A percentile compares a stretch with the other conserved stretches of the same genome.
These are phyloP conservation scores for Poa annua DNA, from an alignment of 176 grass and related monocot genomes.

Conservation along the genomic window DNA sequence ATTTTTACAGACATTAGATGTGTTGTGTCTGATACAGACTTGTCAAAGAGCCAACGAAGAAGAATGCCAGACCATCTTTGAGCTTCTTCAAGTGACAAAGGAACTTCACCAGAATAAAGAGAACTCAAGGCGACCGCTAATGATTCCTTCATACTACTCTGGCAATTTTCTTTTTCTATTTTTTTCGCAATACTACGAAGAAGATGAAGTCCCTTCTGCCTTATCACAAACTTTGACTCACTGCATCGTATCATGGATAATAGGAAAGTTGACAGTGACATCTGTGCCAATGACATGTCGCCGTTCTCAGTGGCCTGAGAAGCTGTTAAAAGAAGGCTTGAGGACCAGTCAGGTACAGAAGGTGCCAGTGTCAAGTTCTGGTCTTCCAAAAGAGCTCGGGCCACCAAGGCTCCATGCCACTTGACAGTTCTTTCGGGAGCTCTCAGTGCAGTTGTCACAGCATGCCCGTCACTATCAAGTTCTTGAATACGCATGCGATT, in stretches of 20 bases:
- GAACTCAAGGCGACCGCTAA: conserved; percentile 70
- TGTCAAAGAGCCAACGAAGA: conserved; percentile 83
- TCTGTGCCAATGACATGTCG: conserved; percentile 74
- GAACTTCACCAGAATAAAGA: conserved; percentile 79
- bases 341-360: conserved; percentile 86
- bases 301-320: conserved; percentile 77
- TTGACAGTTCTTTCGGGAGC: conserved; percentile 95
- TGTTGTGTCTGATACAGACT: conserved; percentile 74
- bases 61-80: conserved; percentile 95
- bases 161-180: conserved; percentile 69
- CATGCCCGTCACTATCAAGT: conserved; percentile 80
- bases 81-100: conserved; percentile 85
- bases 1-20: conserved; percentile 70
- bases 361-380: conserved; percentile 61
- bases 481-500: conserved; percentile 91
- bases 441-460: conserved; percentile 76
- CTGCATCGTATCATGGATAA: conserved; percentile 77
- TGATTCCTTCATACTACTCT: conserved; percentile 73
- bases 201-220: conserved; percentile 81
- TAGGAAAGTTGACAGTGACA: conserved; percentile 87
- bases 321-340: conserved; percentile 90
- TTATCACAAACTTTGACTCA: conserved; percentile 79
- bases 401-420: conserved; percentile 89
- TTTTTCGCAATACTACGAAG: conserved; percentile 84
- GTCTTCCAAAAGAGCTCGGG: conserved; percentile 83